phyloP scores from a whole-genome alignment of 495 filamentous ascomycete genomes.

The Trichoderma erinaceum region DNA sequence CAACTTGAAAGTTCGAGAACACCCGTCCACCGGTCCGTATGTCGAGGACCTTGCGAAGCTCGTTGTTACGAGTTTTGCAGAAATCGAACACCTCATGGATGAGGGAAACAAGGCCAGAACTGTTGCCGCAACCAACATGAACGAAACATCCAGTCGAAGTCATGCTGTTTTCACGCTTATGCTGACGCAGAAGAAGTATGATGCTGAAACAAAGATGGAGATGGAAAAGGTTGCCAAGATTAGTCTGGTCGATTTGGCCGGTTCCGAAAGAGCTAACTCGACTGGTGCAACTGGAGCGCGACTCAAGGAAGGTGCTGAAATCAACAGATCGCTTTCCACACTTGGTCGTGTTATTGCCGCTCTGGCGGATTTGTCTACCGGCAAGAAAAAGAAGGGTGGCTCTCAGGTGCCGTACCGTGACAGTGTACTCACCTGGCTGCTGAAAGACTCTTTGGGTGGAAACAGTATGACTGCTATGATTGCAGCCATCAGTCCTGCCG shows the following conservation, averaged over 20 bases:
- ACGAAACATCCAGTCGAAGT: conserved; percentile 96
- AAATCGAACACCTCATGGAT: conserved; percentile 98
- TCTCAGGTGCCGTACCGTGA: conserved; percentile 95
- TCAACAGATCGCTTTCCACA: conserved; percentile 94
- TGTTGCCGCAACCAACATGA: conserved; percentile 99
- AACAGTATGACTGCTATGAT: conserved; percentile 99
- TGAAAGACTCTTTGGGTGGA: conserved; percentile 95
- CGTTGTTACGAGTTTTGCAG: conserved; percentile 91
- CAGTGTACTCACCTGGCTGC: conserved; percentile 89
- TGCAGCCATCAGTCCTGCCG: conserved; percentile 93
- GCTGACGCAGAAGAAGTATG: conserved; percentile 87
- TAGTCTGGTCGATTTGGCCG: conserved; percentile 93
- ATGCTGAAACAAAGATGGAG: conserved; percentile 89
- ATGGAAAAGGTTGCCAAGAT: conserved; percentile 98
- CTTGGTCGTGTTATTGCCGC: conserved; percentile 98
- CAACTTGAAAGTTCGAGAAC: conserved; percentile 93
- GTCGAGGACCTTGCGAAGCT: conserved; percentile 97
- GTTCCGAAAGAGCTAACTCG: conserved; percentile 92
- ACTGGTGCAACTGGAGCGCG: conserved; percentile 94
- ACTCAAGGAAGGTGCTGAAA: conserved; percentile 97
- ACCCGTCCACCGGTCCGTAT: conserved; percentile 95
- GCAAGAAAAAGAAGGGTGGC: conserved; percentile 73
- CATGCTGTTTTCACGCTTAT: conserved; percentile 98
- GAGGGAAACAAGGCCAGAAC: conserved; percentile 98
- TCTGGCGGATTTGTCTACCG: conserved; percentile 80